Conservation (phyloP, 2,329 filamentous ascomycete species). For the Cladophialophora immunda region DNA sequence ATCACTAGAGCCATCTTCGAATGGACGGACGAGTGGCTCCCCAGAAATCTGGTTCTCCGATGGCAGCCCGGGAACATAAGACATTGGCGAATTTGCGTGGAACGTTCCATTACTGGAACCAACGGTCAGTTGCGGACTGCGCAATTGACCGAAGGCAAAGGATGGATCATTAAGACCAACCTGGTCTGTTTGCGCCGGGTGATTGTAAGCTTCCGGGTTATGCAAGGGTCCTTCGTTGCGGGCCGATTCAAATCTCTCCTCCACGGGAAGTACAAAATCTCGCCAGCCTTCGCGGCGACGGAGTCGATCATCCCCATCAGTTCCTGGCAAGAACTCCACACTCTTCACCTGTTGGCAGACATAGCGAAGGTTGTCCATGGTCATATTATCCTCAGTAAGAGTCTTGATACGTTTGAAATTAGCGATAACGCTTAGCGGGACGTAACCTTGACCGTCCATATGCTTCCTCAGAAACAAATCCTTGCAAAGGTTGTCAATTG, state of each 20-base stretch:
- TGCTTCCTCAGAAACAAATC: constrained; percentile 86
- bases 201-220: constrained; percentile 23
- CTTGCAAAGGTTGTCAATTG: constrained; percentile 92
- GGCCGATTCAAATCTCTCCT: constrained; percentile 75
- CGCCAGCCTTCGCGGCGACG: constrained; percentile 80
- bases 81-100: constrained; percentile 27
- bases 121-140: constrained; percentile 26
- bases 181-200: constrained; percentile 16
- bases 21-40: constrained; percentile 23
- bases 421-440: constrained; percentile 79
- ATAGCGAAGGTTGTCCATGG: constrained; percentile 73
- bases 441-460: constrained; percentile 96
- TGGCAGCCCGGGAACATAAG: constrained; percentile 24
- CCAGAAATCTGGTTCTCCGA: constrained; percentile 22
- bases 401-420: constrained; percentile 85
- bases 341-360: constrained; percentile 76
- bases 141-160: constrained; percentile 31
- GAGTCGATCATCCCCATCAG: constrained; percentile 80
- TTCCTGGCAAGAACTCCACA: constrained; percentile 77
- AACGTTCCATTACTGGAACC: constrained; percentile 29
- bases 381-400: constrained; percentile 68
- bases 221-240: constrained; percentile 73
- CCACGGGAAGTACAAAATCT: constrained; percentile 76
- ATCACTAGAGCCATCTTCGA: constrained; percentile 21
- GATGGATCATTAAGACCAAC: constrained; percentile 20